phyloP scores from a whole-genome alignment of 768 basidiomycete genomes.

The Mycena galopus region DNA sequence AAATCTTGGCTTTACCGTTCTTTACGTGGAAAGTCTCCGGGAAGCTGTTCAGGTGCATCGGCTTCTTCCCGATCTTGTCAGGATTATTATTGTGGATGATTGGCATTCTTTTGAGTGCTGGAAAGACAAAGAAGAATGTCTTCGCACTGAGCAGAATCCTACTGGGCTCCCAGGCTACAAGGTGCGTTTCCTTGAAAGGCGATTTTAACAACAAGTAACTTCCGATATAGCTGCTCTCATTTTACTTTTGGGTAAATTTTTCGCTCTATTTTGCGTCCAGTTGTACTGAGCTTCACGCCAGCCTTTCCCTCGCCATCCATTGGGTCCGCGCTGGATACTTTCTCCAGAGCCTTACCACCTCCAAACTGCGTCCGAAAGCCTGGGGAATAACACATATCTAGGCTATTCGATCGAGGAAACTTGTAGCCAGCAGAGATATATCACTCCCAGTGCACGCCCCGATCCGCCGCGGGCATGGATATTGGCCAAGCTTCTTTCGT shows the following conservation, averaged over 20 bases:
- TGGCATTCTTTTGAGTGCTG: slow-evolving; percentile 18
- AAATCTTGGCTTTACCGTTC: slow-evolving; percentile 29
- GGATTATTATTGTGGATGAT: slow-evolving; percentile 23
- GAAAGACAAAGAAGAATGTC: slow-evolving; percentile 18
- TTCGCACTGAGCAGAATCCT: slow-evolving; percentile 17
- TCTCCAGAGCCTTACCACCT: slow-evolving; percentile 20
- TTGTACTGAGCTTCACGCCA: background rate
- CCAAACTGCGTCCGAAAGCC: background rate
- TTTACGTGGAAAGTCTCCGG: background rate
- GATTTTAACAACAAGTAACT: background rate
- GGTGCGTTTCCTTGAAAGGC: background rate
- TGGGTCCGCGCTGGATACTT: slow-evolving; percentile 30
- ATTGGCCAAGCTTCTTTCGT: slow-evolving; percentile 22
- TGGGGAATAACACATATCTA: slow-evolving; percentile 28
- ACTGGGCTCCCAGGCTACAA: slow-evolving; percentile 28
- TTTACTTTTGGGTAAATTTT: slow-evolving; percentile 12
- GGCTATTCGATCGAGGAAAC: slow-evolving; percentile 29
- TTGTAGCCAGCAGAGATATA: background rate
- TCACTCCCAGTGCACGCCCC: background rate
- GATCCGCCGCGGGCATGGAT: slow-evolving; percentile 21
- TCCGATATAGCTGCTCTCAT: slow-evolving; percentile 15
- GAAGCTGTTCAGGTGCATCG: slow-evolving; percentile 18
- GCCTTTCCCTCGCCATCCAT: slow-evolving; percentile 25
- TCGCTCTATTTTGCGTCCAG: background rate
- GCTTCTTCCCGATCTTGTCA: slow-evolving; percentile 25